Conservation (phyloP, 2,329 filamentous ascomycete species). For the Nothophaeocryptopus gaeumannii region DNA sequence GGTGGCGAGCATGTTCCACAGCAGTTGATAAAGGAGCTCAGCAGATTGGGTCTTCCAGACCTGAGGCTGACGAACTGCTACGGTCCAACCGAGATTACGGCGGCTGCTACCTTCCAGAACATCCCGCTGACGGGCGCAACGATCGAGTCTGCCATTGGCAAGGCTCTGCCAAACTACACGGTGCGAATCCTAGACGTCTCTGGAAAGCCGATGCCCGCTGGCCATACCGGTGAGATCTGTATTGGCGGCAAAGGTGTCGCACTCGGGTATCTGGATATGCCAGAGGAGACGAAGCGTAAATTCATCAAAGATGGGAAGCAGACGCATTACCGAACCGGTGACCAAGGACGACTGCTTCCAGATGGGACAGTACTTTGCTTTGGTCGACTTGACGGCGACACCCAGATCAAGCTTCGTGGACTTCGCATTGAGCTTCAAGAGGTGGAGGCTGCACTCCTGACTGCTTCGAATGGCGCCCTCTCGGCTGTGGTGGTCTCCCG, state of each 20-base stretch:
- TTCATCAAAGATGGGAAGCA: not conserved
- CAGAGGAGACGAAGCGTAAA: not conserved
- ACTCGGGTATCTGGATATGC: slow-evolving; percentile 34
- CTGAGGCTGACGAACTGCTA: slow-evolving; percentile 6
- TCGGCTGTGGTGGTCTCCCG: slow-evolving; percentile 24
- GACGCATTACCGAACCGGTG: slow-evolving; percentile 40
- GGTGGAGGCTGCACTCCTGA: slow-evolving; percentile 36
- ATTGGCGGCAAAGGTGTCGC: slow-evolving; percentile 40
- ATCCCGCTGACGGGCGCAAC: not conserved
- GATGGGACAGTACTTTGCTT: slow-evolving; percentile 38
- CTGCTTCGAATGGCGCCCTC: slow-evolving; percentile 23
- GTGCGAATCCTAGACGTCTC: slow-evolving; percentile 43
- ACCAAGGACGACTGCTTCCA: slow-evolving; percentile 34
- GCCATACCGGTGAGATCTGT: slow-evolving; percentile 43
- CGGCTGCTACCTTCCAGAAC: not conserved
- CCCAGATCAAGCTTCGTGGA: slow-evolving; percentile 48
- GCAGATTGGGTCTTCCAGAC: not conserved
- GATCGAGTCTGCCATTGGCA: not conserved
- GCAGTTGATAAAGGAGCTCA: not conserved
- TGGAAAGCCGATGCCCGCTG: slow-evolving; percentile 38
- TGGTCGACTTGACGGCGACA: slow-evolving; percentile 43
- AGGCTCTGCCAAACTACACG: slow-evolving; percentile 36
- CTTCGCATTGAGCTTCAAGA: slow-evolving; percentile 49
- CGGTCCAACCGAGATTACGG: slow-evolving; percentile 6
- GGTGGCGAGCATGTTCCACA: slow-evolving; percentile 33